Evolutionary conservation across 106 monocot species (phyloP).

Genomic region (Phalaenopsis equestris): DNA sequence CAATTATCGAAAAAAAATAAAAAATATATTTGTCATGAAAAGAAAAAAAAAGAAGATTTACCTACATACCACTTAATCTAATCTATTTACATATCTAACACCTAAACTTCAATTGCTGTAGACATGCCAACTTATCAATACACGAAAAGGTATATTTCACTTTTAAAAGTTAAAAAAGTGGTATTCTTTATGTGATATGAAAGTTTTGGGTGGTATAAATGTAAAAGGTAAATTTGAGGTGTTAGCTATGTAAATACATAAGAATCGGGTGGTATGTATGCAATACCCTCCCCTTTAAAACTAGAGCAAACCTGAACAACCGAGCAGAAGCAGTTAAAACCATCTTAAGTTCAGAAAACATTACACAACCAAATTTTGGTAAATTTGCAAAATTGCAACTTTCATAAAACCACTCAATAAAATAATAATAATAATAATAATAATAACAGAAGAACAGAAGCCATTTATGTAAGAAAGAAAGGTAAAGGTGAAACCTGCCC

Average conservation of each 20-base stretch:
- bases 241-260: too few relatives aligned
- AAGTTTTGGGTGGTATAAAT: too few relatives aligned
- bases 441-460: neutral
- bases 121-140: too few relatives aligned
- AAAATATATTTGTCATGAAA: neutral
- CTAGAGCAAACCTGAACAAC: neutral
- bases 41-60: neutral
- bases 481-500: conserved; percentile 57
- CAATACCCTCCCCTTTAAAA: neutral
- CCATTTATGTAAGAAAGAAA: neutral
- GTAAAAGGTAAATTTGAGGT: too few relatives aligned
- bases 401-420: neutral
- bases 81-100: too few relatives aligned
- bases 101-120: too few relatives aligned
- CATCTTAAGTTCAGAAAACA: neutral
- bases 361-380: neutral
- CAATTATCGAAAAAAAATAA: neutral
- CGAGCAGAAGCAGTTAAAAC: neutral
- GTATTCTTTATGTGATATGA: too few relatives aligned
- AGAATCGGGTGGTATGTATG: too few relatives aligned
- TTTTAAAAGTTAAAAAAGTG: too few relatives aligned
- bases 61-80: too few relatives aligned
- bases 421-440: neutral
- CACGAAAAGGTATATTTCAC: too few relatives aligned
- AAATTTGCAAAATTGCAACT: neutral